Base-by-base conservation (phyloP, 768 basidiomycete genomes). In the Boletus pseudopeckii region DNA sequence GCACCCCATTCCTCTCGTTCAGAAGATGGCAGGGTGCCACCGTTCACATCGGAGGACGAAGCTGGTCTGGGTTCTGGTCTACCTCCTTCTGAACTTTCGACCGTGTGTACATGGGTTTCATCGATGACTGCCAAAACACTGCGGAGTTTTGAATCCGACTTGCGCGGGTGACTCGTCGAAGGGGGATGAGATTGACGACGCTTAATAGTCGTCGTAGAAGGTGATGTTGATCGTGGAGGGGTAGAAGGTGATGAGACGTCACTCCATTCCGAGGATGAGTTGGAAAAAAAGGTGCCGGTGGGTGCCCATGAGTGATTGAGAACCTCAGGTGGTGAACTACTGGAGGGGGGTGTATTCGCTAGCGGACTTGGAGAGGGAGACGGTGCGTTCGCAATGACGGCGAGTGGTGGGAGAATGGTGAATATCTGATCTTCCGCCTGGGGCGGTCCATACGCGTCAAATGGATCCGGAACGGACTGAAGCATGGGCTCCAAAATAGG, bases 351-450 rank as follows among this genome's bases (percentile, higher is more conserved):
- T 53, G 53, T 80, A 52, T 72, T 74, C 13, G 78, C 78, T 56
- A 80, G 64, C n/a, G 87, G 81, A 58, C 80, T 83, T 17, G 84
- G 75, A 22, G 83, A 78, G 15, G 85, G 72, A 7, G 87, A 83
- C n/a, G 74, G 75, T 22, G 74, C 73, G 38, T 82, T 80, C 75
- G 86, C 85, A 54, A 91, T 84, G 45, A 81, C 78, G 32, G 88
- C 88, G 32, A 92, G 77, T 3, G 95, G 94, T 6, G 92, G 85
- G 2, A 98, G 80, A 55, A 97, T 95, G 66, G 85, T 91, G 73
- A 96, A 96, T 59, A 97, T 94, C 66, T 92, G 87, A 63, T 93
- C 88, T 68, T 94, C 90, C 39, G 89, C 78, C 61, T 88, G 90
- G 3, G 88, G 86, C 20, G 90, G 89, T 5, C 91, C 92, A 63